These are phyloP conservation scores for Entomortierella beljakovae DNA, from an alignment of 192 early-diverging fungal genomes.

Conservation along the genomic window DNA sequence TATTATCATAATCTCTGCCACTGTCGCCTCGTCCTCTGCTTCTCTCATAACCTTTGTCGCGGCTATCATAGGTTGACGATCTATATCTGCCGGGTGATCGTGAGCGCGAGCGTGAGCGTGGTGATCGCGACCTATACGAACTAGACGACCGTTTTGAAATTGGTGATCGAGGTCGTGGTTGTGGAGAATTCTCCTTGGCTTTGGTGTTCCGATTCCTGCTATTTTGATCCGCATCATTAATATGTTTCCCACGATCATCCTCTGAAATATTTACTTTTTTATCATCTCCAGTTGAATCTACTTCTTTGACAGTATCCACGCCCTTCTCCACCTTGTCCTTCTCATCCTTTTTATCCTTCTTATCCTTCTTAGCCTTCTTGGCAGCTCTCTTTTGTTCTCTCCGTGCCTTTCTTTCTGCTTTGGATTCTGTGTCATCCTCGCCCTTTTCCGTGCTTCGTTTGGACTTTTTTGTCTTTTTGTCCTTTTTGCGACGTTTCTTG, in stretches of 20 bases:
- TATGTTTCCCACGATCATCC: too few species aligned
- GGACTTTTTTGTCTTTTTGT: conserved; percentile 40
- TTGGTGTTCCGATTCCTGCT: neutral
- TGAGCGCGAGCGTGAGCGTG: neutral
- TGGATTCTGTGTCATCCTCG: conserved; percentile 30
- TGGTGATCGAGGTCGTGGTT: conserved; percentile 20
- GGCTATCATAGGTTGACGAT: conserved; percentile 8
- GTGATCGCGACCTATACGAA: neutral
- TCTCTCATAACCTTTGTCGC: conserved; percentile 19
- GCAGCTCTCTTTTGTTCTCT: conserved; percentile 33
- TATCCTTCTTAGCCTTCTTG: conserved; percentile 30
- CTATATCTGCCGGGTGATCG: conserved; percentile 2
- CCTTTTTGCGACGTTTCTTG: conserved; percentile 69
- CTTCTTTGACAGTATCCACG: too few species aligned
- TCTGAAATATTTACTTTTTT: neutral
- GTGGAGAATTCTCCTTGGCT: neutral
- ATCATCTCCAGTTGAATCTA: neutral
- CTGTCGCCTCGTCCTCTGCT: neutral
- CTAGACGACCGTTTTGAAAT: neutral
- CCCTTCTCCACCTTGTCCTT: neutral
- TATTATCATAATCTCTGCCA: neutral
- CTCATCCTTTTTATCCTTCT: conserved; percentile 2
- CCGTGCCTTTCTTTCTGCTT: conserved; percentile 29
- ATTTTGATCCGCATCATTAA: neutral
- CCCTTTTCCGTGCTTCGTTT: conserved; percentile 51